Evolutionary conservation across 2,329 filamentous ascomycete genomes (phyloP).

Genomic region (Cryphonectria japonica): DNA sequence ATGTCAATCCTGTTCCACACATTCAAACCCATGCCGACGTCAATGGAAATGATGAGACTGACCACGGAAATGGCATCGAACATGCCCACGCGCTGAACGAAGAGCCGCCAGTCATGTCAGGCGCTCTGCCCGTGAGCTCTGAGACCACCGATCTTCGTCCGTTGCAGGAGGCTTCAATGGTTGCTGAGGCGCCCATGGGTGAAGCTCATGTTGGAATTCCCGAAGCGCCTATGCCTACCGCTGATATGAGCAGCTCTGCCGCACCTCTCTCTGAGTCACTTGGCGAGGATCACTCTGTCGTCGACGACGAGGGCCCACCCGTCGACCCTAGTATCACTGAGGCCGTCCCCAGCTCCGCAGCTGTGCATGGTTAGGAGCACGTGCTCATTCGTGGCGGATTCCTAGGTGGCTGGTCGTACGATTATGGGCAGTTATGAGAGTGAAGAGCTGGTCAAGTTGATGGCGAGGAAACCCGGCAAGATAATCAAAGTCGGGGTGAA

Average conservation of each 20-base stretch:
- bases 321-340: constrained; percentile 10
- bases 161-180: constrained; percentile 28
- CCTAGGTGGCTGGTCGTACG: not conserved
- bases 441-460: not conserved
- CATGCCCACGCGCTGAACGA: not conserved
- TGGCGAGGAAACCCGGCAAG: not conserved
- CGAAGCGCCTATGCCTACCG: constrained; percentile 24
- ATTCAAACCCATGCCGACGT: not conserved
- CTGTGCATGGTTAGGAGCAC: not conserved
- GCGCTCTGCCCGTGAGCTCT: constrained; percentile 7
- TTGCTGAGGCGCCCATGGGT: constrained; percentile 19
- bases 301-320: not conserved
- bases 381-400: not conserved
- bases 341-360: not conserved
- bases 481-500: too few species aligned
- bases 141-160: constrained; percentile 21
- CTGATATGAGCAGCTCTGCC: constrained; percentile 3
- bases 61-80: not conserved
- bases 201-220: not conserved
- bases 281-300: constrained; percentile 12
- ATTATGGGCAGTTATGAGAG: not conserved
- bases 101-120: constrained; percentile 8
- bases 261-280: constrained; percentile 21
- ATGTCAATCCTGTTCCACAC: not conserved
- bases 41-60: not conserved